Conservation (phyloP, 2,329 filamentous ascomycete genomes). For the Trichoderma sp. region DNA sequence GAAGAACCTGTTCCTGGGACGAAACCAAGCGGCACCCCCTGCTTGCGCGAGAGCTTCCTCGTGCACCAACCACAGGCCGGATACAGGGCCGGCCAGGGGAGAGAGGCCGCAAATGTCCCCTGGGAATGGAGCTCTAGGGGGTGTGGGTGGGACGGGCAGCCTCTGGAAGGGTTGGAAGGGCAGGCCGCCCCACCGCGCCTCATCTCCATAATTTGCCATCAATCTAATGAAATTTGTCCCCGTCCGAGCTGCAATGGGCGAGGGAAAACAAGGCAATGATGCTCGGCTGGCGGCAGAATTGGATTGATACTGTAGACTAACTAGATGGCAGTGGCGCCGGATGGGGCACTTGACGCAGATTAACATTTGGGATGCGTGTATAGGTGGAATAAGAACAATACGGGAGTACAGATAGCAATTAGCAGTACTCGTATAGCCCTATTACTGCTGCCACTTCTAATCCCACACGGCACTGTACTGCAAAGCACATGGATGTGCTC, state of each 20-base stretch:
- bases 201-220: conserved; percentile 16
- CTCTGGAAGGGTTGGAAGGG: neutral
- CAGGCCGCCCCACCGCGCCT: conserved; percentile 8
- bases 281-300: neutral
- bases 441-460: neutral
- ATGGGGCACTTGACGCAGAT: neutral
- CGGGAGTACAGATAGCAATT: neutral
- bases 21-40: conserved; percentile 20
- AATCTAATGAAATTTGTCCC: neutral
- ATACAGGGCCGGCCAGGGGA: conserved; percentile 16
- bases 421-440: neutral
- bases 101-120: conserved; percentile 9
- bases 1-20: conserved; percentile 21
- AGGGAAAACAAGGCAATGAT: neutral
- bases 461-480: neutral
- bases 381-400: neutral
- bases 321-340: neutral
- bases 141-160: conserved; percentile 13
- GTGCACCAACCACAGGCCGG: conserved; percentile 15
- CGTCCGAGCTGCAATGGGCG: neutral
- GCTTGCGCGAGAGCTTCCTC: conserved; percentile 11
- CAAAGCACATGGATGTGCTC: too few species aligned
- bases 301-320: neutral
- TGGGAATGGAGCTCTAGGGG: conserved; percentile 19
- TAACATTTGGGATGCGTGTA: neutral